These are phyloP conservation scores for Microbotryomycetes sp. DNA, from an alignment of 1,284 basidiomycete genomes.

Conservation along the genomic window DNA sequence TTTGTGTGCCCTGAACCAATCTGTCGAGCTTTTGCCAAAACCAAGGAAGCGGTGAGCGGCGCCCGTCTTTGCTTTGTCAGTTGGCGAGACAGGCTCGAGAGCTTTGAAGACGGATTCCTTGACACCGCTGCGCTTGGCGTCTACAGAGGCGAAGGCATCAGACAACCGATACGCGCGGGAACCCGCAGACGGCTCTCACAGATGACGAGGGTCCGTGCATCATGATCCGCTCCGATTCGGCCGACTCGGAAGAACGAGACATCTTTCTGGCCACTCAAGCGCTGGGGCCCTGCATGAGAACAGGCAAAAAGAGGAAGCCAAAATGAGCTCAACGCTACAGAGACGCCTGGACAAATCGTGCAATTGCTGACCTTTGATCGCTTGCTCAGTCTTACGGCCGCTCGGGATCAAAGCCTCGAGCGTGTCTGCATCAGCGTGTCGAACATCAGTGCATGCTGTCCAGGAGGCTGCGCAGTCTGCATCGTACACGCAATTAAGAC, in stretches of 20 bases:
- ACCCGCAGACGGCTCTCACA: slow-evolving; percentile 5
- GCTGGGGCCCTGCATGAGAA: slow-evolving; percentile 54
- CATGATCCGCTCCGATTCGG: slow-evolving; percentile 54
- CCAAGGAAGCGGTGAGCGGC: slow-evolving; percentile 57
- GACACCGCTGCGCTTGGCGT: slow-evolving; percentile 91
- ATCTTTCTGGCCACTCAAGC: slow-evolving; percentile 78
- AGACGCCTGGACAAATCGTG: too few species aligned
- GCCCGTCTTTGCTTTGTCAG: slow-evolving; percentile 57
- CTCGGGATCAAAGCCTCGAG: slow-evolving; percentile 86
- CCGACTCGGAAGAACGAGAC: slow-evolving; percentile 94
- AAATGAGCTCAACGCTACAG: background rate
- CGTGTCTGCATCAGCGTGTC: slow-evolving; percentile 63
- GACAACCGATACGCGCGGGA: background rate
- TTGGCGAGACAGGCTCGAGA: slow-evolving; percentile 83
- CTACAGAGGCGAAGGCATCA: slow-evolving; percentile 38
- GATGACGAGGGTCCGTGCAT: slow-evolving; percentile 67
- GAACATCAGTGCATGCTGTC: slow-evolving; percentile 32
- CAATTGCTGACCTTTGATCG: slow-evolving; percentile 11
- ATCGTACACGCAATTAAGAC: slow-evolving; percentile 47
- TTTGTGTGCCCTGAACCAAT: slow-evolving; percentile 87
- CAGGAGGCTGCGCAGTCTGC: background rate
- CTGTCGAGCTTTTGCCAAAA: slow-evolving; percentile 61
- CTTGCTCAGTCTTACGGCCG: slow-evolving; percentile 53
- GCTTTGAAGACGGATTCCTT: slow-evolving; percentile 86
- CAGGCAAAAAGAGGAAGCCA: background rate